Evolutionary conservation across 805 yeast species (phyloP).

Genomic region (Wickerhamomyces canadensis): DNA sequence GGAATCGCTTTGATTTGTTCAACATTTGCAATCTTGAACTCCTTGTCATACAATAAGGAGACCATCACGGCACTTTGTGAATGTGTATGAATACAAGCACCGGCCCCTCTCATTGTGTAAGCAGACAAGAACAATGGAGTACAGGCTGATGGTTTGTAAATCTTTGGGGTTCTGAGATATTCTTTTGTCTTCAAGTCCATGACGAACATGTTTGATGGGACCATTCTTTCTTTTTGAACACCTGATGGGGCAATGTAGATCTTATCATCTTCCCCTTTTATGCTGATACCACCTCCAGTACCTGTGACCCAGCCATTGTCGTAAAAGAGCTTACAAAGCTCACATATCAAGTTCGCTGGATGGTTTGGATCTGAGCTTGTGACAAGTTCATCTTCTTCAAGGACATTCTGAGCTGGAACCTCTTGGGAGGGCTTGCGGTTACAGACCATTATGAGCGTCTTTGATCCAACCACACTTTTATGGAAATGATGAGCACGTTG

Average conservation of each 20-base stretch:
- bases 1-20: conserved; percentile 96
- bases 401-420: neutral
- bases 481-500: neutral
- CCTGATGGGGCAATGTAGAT: conserved; percentile 92
- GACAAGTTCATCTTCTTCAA: conserved; percentile 13
- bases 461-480: no score
- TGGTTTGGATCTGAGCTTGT: conserved; percentile 22
- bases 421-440: neutral
- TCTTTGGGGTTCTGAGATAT: conserved; percentile 55
- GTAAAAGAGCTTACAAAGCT: conserved; percentile 71
- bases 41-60: conserved; percentile 62
- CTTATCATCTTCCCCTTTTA: conserved; percentile 41
- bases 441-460: neutral
- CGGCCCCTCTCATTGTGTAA: conserved; percentile 67
- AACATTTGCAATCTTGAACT: conserved; percentile 70
- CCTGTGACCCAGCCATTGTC: conserved; percentile 90
- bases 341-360: conserved; percentile 84
- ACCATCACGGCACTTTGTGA: conserved; percentile 85
- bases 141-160: conserved; percentile 86
- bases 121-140: conserved; percentile 77
- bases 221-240: conserved; percentile 85
- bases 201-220: conserved; percentile 77
- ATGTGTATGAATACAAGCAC: conserved; percentile 94
- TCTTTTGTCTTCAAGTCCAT: conserved; percentile 49
- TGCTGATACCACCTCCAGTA: conserved; percentile 93